A percentile compares a stretch with the other conserved stretches of the same genome.
phyloP scores from a whole-genome alignment of 352 stramenopile genomes.

The Phytophthora sansomeana region DNA sequence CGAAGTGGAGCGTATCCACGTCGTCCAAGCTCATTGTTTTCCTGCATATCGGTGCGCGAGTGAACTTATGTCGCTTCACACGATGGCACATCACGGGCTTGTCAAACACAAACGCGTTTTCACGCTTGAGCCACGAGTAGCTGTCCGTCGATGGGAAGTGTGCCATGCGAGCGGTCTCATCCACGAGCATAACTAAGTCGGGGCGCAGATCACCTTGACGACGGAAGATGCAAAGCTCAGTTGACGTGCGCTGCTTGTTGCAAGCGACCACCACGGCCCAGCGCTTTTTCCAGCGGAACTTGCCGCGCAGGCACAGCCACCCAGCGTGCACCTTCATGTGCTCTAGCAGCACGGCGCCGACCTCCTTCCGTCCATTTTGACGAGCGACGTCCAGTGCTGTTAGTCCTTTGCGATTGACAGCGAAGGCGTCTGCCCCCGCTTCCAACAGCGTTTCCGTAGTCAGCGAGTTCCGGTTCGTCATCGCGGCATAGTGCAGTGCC shows the following conservation, averaged over 20 bases:
- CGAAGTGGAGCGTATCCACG: slow-evolving; percentile 42
- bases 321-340: slow-evolving; percentile 63
- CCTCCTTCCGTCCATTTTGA: slow-evolving; percentile 48
- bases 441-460: slow-evolving; percentile 59
- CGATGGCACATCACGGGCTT: slow-evolving; percentile 51
- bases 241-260: slow-evolving; percentile 49
- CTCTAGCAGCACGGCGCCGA: slow-evolving; percentile 54
- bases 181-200: slow-evolving; percentile 45
- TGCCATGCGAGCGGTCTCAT: slow-evolving; percentile 40
- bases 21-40: slow-evolving; percentile 54
- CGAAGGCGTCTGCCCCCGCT: slow-evolving; percentile 56
- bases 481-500: slow-evolving; percentile 72
- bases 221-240: slow-evolving; percentile 69
- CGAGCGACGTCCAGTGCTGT: slow-evolving; percentile 73
- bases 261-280: slow-evolving; percentile 71
- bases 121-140: slow-evolving; percentile 47
- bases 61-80: slow-evolving; percentile 45
- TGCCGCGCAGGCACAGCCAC: slow-evolving; percentile 58
- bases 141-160: slow-evolving; percentile 38
- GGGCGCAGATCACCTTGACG: slow-evolving; percentile 36
- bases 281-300: slow-evolving; percentile 67
- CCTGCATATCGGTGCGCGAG: slow-evolving; percentile 44
- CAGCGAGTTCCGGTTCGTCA: slow-evolving; percentile 46
- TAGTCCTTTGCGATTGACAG: slow-evolving; percentile 65
- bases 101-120: slow-evolving; percentile 55